These are phyloP conservation scores for Aspergillus carlsbadensis DNA, from an alignment of 495 filamentous ascomycete genomes.

Conservation along the genomic window DNA sequence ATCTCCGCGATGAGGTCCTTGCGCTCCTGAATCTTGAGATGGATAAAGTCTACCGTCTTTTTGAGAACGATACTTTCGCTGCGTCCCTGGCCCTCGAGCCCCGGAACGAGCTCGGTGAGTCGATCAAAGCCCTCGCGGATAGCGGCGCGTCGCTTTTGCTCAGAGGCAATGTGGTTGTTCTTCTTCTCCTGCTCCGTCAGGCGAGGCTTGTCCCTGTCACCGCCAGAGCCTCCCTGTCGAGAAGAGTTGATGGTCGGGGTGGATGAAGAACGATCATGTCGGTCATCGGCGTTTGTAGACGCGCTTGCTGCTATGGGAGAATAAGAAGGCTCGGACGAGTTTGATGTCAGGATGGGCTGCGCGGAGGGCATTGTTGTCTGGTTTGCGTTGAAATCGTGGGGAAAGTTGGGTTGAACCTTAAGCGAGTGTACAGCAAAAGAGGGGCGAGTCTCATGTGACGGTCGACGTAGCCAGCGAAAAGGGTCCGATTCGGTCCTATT, in stretches of 20 bases:
- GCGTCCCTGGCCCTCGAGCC: slow-evolving; percentile 75
- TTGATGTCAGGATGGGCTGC: slow-evolving; percentile 21
- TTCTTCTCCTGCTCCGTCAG: slow-evolving; percentile 87
- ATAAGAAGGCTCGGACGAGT: slow-evolving; percentile 26
- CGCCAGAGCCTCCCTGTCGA: slow-evolving; percentile 41
- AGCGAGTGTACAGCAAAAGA: slow-evolving; percentile 1
- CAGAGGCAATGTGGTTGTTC: slow-evolving; percentile 84
- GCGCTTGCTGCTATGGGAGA: slow-evolving; percentile 19
- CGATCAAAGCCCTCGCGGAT: slow-evolving; percentile 87
- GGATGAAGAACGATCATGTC: slow-evolving; percentile 38
- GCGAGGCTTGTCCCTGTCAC: slow-evolving; percentile 65
- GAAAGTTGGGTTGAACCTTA: not conserved
- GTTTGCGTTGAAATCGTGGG: slow-evolving; percentile 1
- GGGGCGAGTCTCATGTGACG: slow-evolving; percentile 14
- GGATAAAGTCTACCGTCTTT: slow-evolving; percentile 72
- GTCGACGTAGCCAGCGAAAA: not conserved
- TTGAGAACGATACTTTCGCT: slow-evolving; percentile 83
- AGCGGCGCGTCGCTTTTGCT: slow-evolving; percentile 83
- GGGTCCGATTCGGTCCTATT: not conserved
- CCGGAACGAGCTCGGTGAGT: slow-evolving; percentile 79
- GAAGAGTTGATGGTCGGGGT: slow-evolving; percentile 63
- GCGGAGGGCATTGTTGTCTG: slow-evolving; percentile 25
- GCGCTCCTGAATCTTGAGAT: slow-evolving; percentile 60
- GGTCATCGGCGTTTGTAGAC: slow-evolving; percentile 31
- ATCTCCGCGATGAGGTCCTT: slow-evolving; percentile 61